Conservation (phyloP, 2,329 filamentous ascomycete species). For the Ambrosiella xylebori region DNA sequence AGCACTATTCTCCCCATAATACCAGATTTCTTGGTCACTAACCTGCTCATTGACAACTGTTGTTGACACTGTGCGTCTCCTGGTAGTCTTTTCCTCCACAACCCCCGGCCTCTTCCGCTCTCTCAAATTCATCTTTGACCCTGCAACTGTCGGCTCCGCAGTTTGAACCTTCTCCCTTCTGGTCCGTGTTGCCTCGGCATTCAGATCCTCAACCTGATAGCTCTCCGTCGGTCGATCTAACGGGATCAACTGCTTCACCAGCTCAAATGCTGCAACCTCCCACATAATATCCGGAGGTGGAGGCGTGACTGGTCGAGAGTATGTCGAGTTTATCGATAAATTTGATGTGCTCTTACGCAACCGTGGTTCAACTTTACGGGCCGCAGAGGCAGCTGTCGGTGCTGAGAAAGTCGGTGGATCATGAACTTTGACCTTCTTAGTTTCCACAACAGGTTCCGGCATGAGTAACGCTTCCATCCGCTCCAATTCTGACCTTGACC, state of each 20-base stretch:
- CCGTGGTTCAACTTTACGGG: constrained; percentile 57
- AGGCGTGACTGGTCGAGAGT: constrained; percentile 37
- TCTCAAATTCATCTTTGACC: constrained; percentile 52
- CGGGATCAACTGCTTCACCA: constrained; percentile 70
- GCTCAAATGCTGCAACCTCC: constrained; percentile 66
- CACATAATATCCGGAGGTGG: constrained; percentile 72
- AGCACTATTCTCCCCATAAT: background rate
- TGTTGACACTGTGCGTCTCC: constrained; percentile 37
- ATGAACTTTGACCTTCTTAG: constrained; percentile 37
- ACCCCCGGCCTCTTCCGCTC: constrained; percentile 44
- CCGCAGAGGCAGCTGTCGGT: constrained; percentile 72
- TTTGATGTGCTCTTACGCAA: constrained; percentile 44
- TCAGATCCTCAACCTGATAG: constrained; percentile 62
- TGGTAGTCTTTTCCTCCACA: constrained; percentile 28
- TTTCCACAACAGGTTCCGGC: constrained; percentile 28
- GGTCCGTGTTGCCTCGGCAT: constrained; percentile 45
- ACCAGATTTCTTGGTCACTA: background rate
- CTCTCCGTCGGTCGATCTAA: constrained; percentile 57
- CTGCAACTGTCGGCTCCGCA: constrained; percentile 17
- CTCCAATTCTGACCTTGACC: constrained; percentile 47
- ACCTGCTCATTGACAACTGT: constrained; percentile 25
- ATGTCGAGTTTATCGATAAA: constrained; percentile 20
- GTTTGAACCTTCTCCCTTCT: constrained; percentile 46
- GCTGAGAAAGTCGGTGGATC: constrained; percentile 58
- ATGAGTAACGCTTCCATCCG: constrained; percentile 46